Evolutionary conservation across 257 asterid genomes (phyloP).

Genomic region (Capsicum pubescens): DNA sequence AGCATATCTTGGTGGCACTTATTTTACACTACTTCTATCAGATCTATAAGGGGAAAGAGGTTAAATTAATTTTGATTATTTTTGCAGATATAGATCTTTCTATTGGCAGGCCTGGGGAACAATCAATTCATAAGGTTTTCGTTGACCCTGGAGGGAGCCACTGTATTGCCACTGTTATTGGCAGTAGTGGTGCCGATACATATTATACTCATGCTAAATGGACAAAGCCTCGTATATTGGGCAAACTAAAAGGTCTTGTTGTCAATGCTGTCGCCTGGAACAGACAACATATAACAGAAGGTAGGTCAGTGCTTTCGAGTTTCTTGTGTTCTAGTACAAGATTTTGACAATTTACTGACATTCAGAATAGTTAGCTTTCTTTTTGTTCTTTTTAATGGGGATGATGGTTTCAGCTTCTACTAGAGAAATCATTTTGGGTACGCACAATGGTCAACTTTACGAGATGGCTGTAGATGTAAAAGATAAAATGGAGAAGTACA

Average conservation of each 20-base stretch:
- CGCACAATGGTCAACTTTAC: slow-evolving; percentile 86
- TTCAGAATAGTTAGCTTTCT: background rate
- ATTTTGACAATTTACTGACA: slow-evolving; percentile 23
- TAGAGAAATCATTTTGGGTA: slow-evolving; percentile 90
- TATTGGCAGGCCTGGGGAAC: slow-evolving; percentile 89
- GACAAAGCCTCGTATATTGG: slow-evolving; percentile 84
- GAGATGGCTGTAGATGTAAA: slow-evolving; percentile 94
- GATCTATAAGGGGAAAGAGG: slow-evolving; percentile 17
- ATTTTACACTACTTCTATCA: background rate
- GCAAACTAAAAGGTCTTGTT: slow-evolving; percentile 75
- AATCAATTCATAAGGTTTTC: slow-evolving; percentile 85
- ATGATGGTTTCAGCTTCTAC: slow-evolving; percentile 70
- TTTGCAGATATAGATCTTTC: slow-evolving; percentile 88
- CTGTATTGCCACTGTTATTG: slow-evolving; percentile 88
- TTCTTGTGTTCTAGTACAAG: slow-evolving; percentile 26
- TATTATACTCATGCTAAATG: slow-evolving; percentile 91
- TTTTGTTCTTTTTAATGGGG: slow-evolving; percentile 32
- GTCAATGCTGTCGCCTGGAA: slow-evolving; percentile 96
- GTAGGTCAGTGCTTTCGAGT: slow-evolving; percentile 38
- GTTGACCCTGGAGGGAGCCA: slow-evolving; percentile 98
- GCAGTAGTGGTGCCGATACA: slow-evolving; percentile 90
- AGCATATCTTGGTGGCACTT: slow-evolving; percentile 22
- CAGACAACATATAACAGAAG: slow-evolving; percentile 89
- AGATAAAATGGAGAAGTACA: slow-evolving; percentile 93
- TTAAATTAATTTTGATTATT: slow-evolving; percentile 6